phyloP scores from a whole-genome alignment of 2,329 filamentous ascomycete species.

The Penicillium paneum region DNA sequence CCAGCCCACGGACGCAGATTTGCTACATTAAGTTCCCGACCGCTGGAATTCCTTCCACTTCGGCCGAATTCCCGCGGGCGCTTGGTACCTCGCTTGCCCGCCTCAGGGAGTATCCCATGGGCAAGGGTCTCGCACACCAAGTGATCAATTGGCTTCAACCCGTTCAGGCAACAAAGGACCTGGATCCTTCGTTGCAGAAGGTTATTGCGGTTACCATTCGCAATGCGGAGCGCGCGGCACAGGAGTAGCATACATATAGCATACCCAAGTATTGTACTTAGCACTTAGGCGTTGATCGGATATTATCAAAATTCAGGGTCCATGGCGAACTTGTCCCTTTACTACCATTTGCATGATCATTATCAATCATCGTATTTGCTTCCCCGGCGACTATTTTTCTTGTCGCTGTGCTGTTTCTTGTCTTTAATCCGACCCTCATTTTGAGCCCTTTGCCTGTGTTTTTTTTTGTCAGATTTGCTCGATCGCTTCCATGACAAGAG shows the following conservation, averaged over 20 bases:
- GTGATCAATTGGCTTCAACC: constrained; percentile 51
- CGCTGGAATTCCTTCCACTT: constrained; percentile 60
- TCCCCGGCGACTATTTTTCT: constrained; percentile 56
- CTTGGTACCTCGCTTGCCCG: constrained; percentile 63
- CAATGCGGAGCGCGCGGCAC: constrained; percentile 32
- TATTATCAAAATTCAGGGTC: constrained; percentile 16
- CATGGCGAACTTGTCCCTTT: constrained; percentile 11
- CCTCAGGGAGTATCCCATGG: constrained; percentile 53
- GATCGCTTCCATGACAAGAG: background rate
- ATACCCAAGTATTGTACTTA: constrained; percentile 10
- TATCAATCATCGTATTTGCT: constrained; percentile 38
- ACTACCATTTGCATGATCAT: background rate
- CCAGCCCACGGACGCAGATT: constrained; percentile 61
- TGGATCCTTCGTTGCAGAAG: constrained; percentile 54
- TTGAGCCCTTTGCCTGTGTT: constrained; percentile 52
- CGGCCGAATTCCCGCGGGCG: constrained; percentile 69
- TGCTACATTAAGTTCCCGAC: constrained; percentile 71
- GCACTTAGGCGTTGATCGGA: constrained; percentile 28
- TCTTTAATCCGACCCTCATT: constrained; percentile 56
- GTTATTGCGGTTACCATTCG: constrained; percentile 47
- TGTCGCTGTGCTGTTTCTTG: constrained; percentile 61
- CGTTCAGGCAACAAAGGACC: constrained; percentile 42
- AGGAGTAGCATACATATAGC: constrained; percentile 17
- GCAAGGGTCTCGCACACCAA: constrained; percentile 44
- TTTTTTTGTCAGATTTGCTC: constrained; percentile 12